Base-by-base conservation (phyloP, 768 basidiomycete species). In the Macrolepiota fuliginosa region DNA sequence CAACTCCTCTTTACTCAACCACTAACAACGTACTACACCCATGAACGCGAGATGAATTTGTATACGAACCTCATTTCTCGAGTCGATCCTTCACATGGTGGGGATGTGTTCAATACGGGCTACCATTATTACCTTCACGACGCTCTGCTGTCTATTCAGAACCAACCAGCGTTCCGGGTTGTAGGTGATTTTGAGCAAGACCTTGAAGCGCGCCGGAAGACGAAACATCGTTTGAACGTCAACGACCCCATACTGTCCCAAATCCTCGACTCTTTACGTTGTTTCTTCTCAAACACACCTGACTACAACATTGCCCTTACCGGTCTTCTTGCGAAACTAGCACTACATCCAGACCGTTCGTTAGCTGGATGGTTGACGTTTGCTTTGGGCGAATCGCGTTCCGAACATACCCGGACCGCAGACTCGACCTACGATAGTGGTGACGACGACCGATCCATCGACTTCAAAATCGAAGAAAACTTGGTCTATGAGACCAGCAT, bases 291-390 rank as follows among this genome's bases (percentile, higher is more conserved):
- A 13, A 94, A 96, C 65, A 80, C 89, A 0, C 87, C 95, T 12
- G 91, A 95, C 65, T 86, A 83, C 72, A 98, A 98, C 70, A 85
- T 98, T 56, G 90, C 90, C 0, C 73, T 98, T 64, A 97, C 93
- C 3, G 92, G 92, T 22, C 84, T 89, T 3, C 75, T 97, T 36
- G 87, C 92, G 2, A 84, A 87, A 11, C 76, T 98, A 17, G 92
- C 93, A 0, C 76, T 88, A n/a, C 92, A 94, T 69, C 92, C 96
- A 3, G 81, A 92, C 69, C 84, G 95, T 6, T 92, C 91, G 1
- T 77, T 97, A 25, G 85, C 89, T 0, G 94, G 95, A 1, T 98
- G 95, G 95, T 71, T 97, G 50, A 88, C 92, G 1, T 92, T 91
- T 69, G 81, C 80, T 12, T 63, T 76, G 4, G 79, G 73, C 56